Evolutionary conservation across 306 rosid genomes (phyloP).

Genomic region (Vigna nakashimae): DNA sequence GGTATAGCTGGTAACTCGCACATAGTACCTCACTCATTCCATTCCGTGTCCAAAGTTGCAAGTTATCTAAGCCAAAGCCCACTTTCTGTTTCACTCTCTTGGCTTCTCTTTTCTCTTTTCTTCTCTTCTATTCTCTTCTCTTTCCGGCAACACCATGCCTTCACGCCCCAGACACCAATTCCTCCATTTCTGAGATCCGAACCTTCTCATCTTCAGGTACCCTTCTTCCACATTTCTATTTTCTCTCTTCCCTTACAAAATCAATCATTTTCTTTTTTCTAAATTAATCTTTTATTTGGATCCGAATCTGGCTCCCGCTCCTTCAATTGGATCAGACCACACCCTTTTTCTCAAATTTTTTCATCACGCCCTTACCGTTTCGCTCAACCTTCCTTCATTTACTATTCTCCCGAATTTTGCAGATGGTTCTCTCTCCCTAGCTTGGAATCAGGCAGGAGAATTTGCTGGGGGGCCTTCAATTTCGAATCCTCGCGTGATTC

Average conservation of each 20-base stretch:
- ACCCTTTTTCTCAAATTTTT: slow-evolving; percentile 38
- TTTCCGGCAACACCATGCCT: slow-evolving; percentile 53
- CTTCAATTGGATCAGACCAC: slow-evolving; percentile 52
- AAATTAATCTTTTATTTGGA: slow-evolving; percentile 28
- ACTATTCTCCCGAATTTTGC: slow-evolving; percentile 45
- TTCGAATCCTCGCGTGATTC: slow-evolving; percentile 37
- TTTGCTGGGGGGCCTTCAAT: slow-evolving; percentile 39
- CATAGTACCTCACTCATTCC: slow-evolving; percentile 38
- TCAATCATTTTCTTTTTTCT: neutral
- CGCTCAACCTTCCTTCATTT: slow-evolving; percentile 23
- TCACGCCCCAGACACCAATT: slow-evolving; percentile 36
- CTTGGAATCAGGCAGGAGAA: slow-evolving; percentile 42
- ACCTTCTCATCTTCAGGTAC: slow-evolving; percentile 54
- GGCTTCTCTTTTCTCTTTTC: slow-evolving; percentile 14
- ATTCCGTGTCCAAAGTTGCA: slow-evolving; percentile 42
- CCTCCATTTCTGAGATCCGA: slow-evolving; percentile 53
- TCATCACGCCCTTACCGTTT: slow-evolving; percentile 6
- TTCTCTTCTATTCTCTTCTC: slow-evolving; percentile 22
- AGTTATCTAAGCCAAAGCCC: slow-evolving; percentile 39
- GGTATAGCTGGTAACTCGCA: neutral
- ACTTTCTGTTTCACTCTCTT: neutral
- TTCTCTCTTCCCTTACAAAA: slow-evolving; percentile 1
- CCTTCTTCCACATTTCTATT: slow-evolving; percentile 33
- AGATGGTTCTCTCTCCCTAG: slow-evolving; percentile 54
- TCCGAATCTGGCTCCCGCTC: slow-evolving; percentile 43